Base-by-base conservation (phyloP, 371 early-diverging fungal species). In the Mucor irregularis region DNA sequence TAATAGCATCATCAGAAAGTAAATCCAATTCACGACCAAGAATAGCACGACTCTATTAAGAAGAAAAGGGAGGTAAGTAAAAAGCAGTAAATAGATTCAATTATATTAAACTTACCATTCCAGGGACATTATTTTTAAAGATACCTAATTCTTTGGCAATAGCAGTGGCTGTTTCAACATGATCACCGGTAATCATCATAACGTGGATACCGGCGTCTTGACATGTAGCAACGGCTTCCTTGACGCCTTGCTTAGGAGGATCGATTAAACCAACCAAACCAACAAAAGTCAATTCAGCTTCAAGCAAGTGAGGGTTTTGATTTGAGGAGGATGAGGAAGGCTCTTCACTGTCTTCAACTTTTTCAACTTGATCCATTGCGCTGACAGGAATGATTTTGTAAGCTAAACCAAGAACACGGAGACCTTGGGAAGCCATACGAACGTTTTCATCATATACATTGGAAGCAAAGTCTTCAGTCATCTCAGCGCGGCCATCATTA, bases 181-280 rank as follows among this genome's bases (percentile, higher is more conserved):
- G 95, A 61, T 96, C 95, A 19, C 96, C 96, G 3, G 96, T 96
- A 42, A 95, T 84, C 94, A 97, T 95, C 51, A 89, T 83, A 11
- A 95, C 94, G 33, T 82, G 78, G 66, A 98, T 95, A 39, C 97
- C 98, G 2, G 97, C 97, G 24, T 80, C 66, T 49, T 93, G 88
- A 61, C 97, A 95, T 46, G 84, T 84, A 52, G 80, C 77, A 19
- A 97, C 93, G 19, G 94, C 92, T 9, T 81, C 83, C 39, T 81
- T 64, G 0, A 87, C 85, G 61, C 89, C 91, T 19, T 80, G 64
- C 25, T 91, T 91, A 10, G 97, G 95, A 19, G 97, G 97, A 69
- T 96, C 99, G 50, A 92, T 89, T 37, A 98, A 78, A 19, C 95
- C 96, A 31, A 95, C 87, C 4, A 97, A 72, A 0, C 97, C 97